Evolutionary conservation across 176 grass and related monocot genomes (phyloP).

Genomic region (Cocos nucifera): DNA sequence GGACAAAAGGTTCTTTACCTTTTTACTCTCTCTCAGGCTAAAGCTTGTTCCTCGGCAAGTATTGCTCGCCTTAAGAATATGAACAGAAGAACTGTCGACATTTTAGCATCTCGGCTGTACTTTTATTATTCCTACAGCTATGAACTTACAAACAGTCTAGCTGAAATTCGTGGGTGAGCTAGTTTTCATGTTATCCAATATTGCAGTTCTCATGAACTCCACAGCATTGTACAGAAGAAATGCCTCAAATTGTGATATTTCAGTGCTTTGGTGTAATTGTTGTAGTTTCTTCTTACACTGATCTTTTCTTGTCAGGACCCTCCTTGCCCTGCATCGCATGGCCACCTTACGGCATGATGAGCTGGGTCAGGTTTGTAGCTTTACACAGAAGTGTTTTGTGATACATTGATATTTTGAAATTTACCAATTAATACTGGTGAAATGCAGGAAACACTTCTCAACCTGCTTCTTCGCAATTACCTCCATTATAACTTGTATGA

Average conservation of each 20-base stretch:
- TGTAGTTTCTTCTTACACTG: conserved; percentile 12
- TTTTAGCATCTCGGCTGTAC: conserved; percentile 65
- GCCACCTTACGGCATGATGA: conserved; percentile 69
- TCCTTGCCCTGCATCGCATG: conserved; percentile 71
- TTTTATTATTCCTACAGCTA: conserved; percentile 64
- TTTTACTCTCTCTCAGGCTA: conserved; percentile 38
- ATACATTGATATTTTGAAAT: too few relatives aligned
- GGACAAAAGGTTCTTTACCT: background rate
- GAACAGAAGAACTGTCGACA: conserved; percentile 83
- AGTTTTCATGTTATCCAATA: conserved; percentile 8
- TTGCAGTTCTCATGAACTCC: background rate
- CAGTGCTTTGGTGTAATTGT: background rate
- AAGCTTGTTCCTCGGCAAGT: conserved; percentile 59
- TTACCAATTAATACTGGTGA: too few relatives aligned
- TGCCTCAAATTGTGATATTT: conserved; percentile 7
- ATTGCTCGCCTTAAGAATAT: conserved; percentile 70
- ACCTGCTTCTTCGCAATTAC: conserved; percentile 94
- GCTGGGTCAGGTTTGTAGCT: conserved; percentile 69
- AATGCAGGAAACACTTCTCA: conserved; percentile 79
- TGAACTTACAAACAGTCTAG: conserved; percentile 71
- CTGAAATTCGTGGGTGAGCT: conserved; percentile 80
- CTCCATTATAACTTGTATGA: conserved; percentile 94
- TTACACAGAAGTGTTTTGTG: background rate
- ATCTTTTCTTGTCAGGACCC: conserved; percentile 32
- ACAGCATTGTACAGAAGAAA: background rate